Evolutionary conservation across 176 grass and related monocot genomes (phyloP).

Genomic region (Oryza meridionalis): DNA sequence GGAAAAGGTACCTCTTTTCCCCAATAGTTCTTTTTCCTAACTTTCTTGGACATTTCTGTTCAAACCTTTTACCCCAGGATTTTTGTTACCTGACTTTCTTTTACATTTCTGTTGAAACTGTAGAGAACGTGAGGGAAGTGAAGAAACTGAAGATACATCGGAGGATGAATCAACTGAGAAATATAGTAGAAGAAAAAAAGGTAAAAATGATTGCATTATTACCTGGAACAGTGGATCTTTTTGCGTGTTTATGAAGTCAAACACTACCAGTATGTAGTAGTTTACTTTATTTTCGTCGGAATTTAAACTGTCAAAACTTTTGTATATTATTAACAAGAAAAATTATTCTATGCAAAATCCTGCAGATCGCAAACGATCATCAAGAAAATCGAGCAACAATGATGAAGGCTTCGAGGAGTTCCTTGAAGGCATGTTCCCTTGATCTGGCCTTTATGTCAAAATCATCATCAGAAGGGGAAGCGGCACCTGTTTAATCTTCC

Average conservation of each 20-base stretch:
- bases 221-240: constrained; percentile 11
- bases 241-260: constrained; percentile 23
- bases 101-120: constrained; percentile 36
- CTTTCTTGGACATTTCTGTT: constrained; percentile 36
- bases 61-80: neutral
- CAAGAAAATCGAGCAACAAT: constrained; percentile 22
- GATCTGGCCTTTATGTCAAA: constrained; percentile 17
- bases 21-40: neutral
- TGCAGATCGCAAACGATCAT: constrained; percentile 45
- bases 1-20: constrained; percentile 62
- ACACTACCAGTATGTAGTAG: constrained; percentile 7
- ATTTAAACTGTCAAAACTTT: neutral
- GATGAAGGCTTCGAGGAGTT: constrained; percentile 76
- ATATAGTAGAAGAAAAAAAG: constrained; percentile 59
- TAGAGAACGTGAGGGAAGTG: constrained; percentile 54
- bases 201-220: constrained; percentile 34
- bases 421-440: constrained; percentile 86
- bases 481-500: neutral
- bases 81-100: neutral
- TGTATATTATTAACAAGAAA: neutral
- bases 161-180: constrained; percentile 52
- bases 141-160: constrained; percentile 25
- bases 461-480: neutral
- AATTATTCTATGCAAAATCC: constrained; percentile 5
- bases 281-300: neutral